Percentiles rank a stretch among this genome's conserved stretches.
Evolutionary conservation across 371 early-diverging fungal species (phyloP).

Genomic region (Actinomortierella wolfii): DNA sequence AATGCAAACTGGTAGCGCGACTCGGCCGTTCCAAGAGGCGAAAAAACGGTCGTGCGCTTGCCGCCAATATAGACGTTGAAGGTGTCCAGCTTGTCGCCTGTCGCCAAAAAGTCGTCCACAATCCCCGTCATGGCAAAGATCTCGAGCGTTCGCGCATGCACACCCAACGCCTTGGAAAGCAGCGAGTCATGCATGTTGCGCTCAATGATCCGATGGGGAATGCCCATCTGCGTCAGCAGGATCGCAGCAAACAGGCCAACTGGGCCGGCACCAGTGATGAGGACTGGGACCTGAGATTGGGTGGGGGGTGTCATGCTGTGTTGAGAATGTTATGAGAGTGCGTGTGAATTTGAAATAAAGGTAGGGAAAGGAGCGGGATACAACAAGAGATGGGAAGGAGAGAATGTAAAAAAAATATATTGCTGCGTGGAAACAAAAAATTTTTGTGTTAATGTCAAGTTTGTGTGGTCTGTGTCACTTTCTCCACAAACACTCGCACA

Average conservation of each 20-base stretch:
- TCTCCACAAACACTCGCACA: no score
- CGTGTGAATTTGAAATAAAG: no score
- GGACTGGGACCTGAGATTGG: slow-evolving; percentile 16
- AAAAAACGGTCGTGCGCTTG: slow-evolving; percentile 4
- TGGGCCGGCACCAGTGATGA: slow-evolving; percentile 49
- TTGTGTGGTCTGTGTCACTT: no score
- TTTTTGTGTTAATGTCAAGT: no score
- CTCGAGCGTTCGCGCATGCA: slow-evolving; percentile 45
- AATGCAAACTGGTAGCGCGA: slow-evolving; percentile 42
- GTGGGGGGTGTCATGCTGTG: background rate
- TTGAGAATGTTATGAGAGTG: no score
- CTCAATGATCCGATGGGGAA: slow-evolving; percentile 37
- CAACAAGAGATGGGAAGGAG: no score
- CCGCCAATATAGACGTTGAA: slow-evolving; percentile 32
- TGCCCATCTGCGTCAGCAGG: slow-evolving; percentile 33
- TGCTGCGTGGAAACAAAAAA: no score
- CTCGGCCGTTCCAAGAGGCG: slow-evolving; percentile 22
- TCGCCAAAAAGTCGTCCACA: slow-evolving; percentile 22
- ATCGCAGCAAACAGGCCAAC: slow-evolving; percentile 35
- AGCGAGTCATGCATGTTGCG: slow-evolving; percentile 16
- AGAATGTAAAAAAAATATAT: no score
- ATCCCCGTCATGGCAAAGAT: slow-evolving; percentile 28
- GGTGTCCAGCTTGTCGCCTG: slow-evolving; percentile 22
- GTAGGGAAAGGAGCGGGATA: no score
- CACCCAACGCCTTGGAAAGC: slow-evolving; percentile 33